Evolutionary conservation across 257 asterid genomes (phyloP).

Genomic region (Perilla frutescens): DNA sequence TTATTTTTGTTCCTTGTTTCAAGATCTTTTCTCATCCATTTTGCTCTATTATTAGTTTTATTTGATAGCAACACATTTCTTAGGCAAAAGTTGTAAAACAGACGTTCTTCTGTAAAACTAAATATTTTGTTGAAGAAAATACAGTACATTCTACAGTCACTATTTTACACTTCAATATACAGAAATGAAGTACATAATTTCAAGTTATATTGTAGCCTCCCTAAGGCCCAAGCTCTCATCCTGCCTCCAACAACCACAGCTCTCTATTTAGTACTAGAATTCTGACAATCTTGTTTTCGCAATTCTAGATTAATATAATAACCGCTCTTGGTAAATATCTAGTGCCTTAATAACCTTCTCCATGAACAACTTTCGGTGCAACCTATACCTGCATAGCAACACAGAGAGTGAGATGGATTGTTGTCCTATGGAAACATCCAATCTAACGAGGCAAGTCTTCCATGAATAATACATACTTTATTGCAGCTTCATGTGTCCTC

Average conservation of each 20-base stretch:
- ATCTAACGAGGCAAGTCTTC: not conserved
- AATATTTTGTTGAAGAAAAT: conserved; percentile 49
- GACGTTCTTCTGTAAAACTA: conserved; percentile 77
- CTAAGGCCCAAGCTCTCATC: not conserved
- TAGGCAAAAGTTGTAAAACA: not conserved
- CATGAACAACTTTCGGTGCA: conserved; percentile 76
- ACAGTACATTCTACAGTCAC: not conserved
- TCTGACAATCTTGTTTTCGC: conserved; percentile 15
- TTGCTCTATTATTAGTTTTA: not conserved
- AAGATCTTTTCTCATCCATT: not conserved
- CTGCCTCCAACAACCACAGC: not conserved
- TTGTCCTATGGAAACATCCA: conserved; percentile 4
- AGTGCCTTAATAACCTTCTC: conserved; percentile 85
- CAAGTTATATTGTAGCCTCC: not conserved
- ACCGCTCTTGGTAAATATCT: conserved; percentile 74
- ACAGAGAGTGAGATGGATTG: conserved; percentile 22
- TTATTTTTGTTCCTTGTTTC: not conserved
- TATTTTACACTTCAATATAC: conserved; percentile 21
- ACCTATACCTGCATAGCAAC: conserved; percentile 71
- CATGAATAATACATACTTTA: conserved; percentile 57
- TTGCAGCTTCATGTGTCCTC: conserved; percentile 86
- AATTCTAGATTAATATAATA: conserved; percentile 59
- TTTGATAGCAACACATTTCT: not conserved
- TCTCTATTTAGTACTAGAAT: not conserved
- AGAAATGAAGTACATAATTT: conserved; percentile 4